Base-by-base conservation (phyloP, 1,139 yeast genomes). In the Blastobotrys buckinghamii region DNA sequence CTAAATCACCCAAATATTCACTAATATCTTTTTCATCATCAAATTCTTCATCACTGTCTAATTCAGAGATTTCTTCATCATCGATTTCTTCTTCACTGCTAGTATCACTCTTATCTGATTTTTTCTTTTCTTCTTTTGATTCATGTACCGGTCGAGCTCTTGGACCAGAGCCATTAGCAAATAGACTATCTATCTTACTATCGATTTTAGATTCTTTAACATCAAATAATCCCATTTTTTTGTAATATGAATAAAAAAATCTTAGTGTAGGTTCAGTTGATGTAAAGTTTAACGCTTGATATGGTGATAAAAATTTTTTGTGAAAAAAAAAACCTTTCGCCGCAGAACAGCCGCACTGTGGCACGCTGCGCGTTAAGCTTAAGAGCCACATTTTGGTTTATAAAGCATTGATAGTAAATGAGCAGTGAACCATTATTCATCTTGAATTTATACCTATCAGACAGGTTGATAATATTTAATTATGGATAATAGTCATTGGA, bases 161-260 rank as follows among this genome's bases (percentile, higher is more conserved):
- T 58, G 16, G 69, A 64, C 29, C 66, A 65, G 22, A 64, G 39
- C 55, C 55, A n/a, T 53, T 49, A 16, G 59, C 52, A 40, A 63
- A 57, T 27, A 69, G 59, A 10, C 65, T 47, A 20, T 45, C 47
- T 20, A 55, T 42, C 7, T 48, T 38, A 16, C 48, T 32, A 42
- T 55, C 58, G 17, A 55, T 39, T 45, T 52, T 51, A 13, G 33
- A 45, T 41, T 30, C 22, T 40, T 16, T 49, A 29, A 45, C 12
- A 32, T 39, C 32, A 40, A 41, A 45, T 20, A 49, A 16, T 2
- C 48, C 40, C 50, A 48, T 48, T 17, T 13, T 13, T 35, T 22
- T 37, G 10, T n/a, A 29, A 29, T 6, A 29, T 29, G 9, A 29
- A 29, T 29, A 12, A 6, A 6, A 12, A 29, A 3, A 5, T 5